Evolutionary conservation across 345 rosid genomes (phyloP), one percentile per base, ranked within the genome.

Genomic region (Aquilaria sinensis): DNA sequence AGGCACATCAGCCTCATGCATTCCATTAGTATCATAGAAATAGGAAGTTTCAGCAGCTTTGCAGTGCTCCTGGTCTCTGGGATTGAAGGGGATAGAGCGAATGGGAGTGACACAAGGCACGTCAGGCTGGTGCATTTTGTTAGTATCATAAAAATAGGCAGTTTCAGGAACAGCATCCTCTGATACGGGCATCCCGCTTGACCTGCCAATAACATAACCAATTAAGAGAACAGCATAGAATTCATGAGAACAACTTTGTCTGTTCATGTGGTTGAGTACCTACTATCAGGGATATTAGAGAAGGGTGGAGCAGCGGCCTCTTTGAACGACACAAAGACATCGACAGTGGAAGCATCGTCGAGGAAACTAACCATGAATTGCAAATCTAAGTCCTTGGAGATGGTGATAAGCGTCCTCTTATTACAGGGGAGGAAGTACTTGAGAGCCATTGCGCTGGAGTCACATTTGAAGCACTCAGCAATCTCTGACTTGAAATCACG

Each of bases 371-470:
- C 76, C 74, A 86, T 78, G 64, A 87, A 70, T 64, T 72, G 74
- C 23, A 86, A 69, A 71, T 86, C 89, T 75, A 83, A 83, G 64
- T 86, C 93, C 45, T 72, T 84, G 55, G 93, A 84, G 73, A 86
- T 60, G 47, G 92, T 81, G 73, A 89, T 93, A 47, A 93, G 87
- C 0, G 94, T 89, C 72, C 81, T 89, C 68, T 65, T 85, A 78
- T 92, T 87, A 55, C 89, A 87, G 0, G 98, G 98, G 53, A 92
- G 96, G 54, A 89, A 89, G 79, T 92, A 92, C 58, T 87, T 89
- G 46, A 92, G 74, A 57, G 77, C 80, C 70, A 92, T 82, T 5
- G 75, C 57, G 31, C 58, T 61, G 65, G 64, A 15, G 52, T 67
- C 71, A 54, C 73, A 80, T 61, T 61, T 84, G 65, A 84, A 86